A percentile compares a stretch with the other conserved stretches of the same genome.
Evolutionary conservation across 768 basidiomycete genomes (phyloP).

Genomic region (Clathrus columnatus): DNA sequence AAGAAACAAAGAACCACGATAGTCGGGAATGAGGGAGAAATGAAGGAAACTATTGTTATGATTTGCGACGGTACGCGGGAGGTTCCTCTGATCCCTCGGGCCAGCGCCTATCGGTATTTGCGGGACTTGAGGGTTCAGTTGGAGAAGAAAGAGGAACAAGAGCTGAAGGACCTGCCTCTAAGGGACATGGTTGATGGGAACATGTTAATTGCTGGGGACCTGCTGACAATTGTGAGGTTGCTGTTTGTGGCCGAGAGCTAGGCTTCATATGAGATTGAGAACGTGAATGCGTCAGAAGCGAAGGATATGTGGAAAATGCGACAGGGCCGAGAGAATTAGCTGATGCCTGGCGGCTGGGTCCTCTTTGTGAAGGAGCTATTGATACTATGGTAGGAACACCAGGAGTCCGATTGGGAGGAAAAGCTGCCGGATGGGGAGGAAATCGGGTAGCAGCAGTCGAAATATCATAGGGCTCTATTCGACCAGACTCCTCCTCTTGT

Average conservation of each 20-base stretch:
- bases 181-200: background rate
- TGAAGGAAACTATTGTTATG: background rate
- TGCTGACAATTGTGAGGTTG: conserved; percentile 1
- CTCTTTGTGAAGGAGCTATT: background rate
- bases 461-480: conserved; percentile 11
- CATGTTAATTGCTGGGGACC: background rate
- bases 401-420: background rate
- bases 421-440: conserved; percentile 8
- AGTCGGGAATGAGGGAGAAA: background rate
- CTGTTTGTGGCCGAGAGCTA: conserved; percentile 6
- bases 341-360: conserved; percentile 6
- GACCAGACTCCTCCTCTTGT: conserved; percentile 5
- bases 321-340: background rate
- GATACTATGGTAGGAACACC: background rate
- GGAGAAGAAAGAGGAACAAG: background rate
- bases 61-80: conserved; percentile 9
- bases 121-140: conserved; percentile 7
- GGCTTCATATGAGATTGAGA: conserved; percentile 1
- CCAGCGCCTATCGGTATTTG: background rate
- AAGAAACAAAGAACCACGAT: background rate
- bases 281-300: background rate
- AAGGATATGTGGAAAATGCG: background rate
- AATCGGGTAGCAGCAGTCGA: conserved; percentile 2
- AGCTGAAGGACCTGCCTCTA: conserved; percentile 2
- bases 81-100: background rate